Conservation (phyloP, 2,329 filamentous ascomycete species). For the Xylariaceae sp. region DNA sequence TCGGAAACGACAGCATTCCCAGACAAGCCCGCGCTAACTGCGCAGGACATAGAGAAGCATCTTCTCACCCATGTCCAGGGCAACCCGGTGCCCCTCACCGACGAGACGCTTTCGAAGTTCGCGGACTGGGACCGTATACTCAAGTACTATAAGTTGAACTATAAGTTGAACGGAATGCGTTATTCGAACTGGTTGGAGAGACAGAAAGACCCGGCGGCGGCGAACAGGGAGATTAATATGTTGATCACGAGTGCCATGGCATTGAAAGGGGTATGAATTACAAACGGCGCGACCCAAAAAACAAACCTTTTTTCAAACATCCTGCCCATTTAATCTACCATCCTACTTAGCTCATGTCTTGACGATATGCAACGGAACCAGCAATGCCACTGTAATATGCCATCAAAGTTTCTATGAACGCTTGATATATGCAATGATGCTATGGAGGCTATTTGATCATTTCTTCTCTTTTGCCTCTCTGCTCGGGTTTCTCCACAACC, state of each 20-base stretch:
- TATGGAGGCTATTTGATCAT: neutral
- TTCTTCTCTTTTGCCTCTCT: neutral
- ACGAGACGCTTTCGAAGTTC: slow-evolving; percentile 53
- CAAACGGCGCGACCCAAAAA: neutral
- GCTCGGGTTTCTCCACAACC: neutral
- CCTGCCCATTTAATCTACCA: neutral
- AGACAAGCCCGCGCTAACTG: slow-evolving; percentile 7
- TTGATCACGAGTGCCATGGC: slow-evolving; percentile 73
- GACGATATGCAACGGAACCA: neutral
- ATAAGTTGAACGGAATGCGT: slow-evolving; percentile 26
- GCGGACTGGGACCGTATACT: slow-evolving; percentile 65
- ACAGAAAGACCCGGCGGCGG: slow-evolving; percentile 39
- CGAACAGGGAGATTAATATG: slow-evolving; percentile 56
- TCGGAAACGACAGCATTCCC: neutral
- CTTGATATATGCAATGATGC: neutral
- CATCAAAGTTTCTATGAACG: neutral
- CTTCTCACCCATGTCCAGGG: slow-evolving; percentile 59
- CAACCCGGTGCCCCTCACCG: slow-evolving; percentile 50
- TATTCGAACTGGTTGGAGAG: slow-evolving; percentile 43
- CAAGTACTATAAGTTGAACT: slow-evolving; percentile 81
- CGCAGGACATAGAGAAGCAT: slow-evolving; percentile 52
- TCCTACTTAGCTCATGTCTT: neutral
- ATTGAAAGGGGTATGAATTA: slow-evolving; percentile 52
- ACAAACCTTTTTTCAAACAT: no score
- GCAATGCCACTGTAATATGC: neutral